These are phyloP conservation scores for Biscogniauxia sp. DNA, from an alignment of 2,329 filamentous ascomycete species.

Conservation along the genomic window DNA sequence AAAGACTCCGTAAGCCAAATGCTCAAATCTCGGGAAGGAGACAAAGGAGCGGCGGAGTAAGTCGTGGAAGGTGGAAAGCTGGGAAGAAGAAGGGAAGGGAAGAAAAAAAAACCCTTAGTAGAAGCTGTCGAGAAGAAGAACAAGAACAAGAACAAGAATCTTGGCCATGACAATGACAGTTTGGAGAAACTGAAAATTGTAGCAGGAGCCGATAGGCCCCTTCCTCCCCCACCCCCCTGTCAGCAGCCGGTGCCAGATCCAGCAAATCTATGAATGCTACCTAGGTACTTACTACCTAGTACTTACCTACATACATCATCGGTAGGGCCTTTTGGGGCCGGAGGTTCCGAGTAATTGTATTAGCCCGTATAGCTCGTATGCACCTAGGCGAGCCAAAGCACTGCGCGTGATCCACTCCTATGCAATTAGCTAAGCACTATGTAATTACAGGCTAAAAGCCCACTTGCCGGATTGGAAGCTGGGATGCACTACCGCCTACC, in stretches of 20 bases:
- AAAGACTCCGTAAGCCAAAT: constrained; percentile 11
- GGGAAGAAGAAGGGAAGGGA: constrained; percentile 1
- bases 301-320: no score
- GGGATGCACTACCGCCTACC: background rate
- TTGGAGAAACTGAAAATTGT: background rate
- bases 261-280: background rate
- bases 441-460: background rate
- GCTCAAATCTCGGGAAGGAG: constrained; percentile 25
- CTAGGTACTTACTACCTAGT: no score
- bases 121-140: constrained; percentile 7
- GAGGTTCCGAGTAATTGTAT: background rate
- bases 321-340: background rate
- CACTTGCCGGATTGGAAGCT: background rate
- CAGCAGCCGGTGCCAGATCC: background rate
- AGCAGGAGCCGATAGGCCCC: background rate
- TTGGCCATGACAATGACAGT: constrained; percentile 4
- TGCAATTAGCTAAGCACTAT: background rate
- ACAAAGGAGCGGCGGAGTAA: constrained; percentile 50
- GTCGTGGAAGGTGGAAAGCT: constrained; percentile 33
- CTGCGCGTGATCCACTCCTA: background rate
- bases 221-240: background rate
- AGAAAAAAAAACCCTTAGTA: constrained; percentile 1
- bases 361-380: background rate
- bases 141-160: constrained; percentile 11
- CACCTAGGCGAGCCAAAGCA: background rate